Evolutionary conservation across 192 early-diverging fungal genomes (phyloP), one percentile per base, ranked within the genome.

Genomic region (Backusella luteola): DNA sequence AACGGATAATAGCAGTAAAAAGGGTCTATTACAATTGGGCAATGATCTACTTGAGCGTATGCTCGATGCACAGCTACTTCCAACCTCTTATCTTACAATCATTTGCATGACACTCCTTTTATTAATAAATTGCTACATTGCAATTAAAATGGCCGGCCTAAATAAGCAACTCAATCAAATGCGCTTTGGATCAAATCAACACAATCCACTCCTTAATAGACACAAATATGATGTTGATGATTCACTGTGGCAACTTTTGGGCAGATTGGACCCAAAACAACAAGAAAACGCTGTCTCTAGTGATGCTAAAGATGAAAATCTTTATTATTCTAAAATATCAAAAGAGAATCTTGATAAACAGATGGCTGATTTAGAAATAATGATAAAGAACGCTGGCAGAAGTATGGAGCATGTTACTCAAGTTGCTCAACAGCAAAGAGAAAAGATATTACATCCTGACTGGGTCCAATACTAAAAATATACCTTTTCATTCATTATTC

Each of bases 321-420:
- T 67, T 19, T 8, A 68, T 19, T 38, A 34, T 17, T 59, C 63
- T n/a, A 12, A 35, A 6, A 46, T 34, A 17, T 34, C 74, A 12
- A 75, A 67, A 34, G 26, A 75, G 0, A 66, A 75, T 1, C 26
- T 75, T 29, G 63, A 75, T 34, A 52, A n/a, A 23, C 74, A 68
- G 3, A 75, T 75, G 74, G 32, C 46, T 63, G 74, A 66, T 34
- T 34, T 75, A 9, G 74, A 75, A 46, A 69, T 19, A 34, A 75
- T 75, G 74, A 35, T 75, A 21, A 34, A 75, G 15, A 67, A 75
- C 6, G 74, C 74, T 3, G 74, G 74, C 1, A 66, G 67, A 34
- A 75, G 42, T 68, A 68, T 75, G 74, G 74, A 75, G 19, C 41
- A 75, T 8, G 67, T 67, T 6, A 75, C 63, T 59, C 29, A 29